These are phyloP conservation scores for Dothistroma septosporum DNA, from an alignment of 2,329 filamentous ascomycete species.

Conservation along the genomic window DNA sequence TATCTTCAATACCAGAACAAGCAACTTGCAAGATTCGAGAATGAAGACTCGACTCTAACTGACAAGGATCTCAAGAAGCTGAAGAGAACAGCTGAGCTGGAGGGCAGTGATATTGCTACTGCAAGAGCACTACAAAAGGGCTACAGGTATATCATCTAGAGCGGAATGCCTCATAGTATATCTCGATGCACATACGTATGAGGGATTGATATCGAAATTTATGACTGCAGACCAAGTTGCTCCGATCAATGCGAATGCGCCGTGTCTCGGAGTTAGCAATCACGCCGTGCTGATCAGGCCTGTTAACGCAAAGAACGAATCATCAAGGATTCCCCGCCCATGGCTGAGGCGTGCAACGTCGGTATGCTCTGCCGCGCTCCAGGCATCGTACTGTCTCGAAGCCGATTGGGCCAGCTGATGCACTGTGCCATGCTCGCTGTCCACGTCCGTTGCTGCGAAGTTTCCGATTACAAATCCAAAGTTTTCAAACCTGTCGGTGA, in stretches of 20 bases:
- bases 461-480: not conserved
- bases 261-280: not conserved
- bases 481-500: not conserved
- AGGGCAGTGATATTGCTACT: slow-evolving; percentile 48
- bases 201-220: not conserved
- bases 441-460: not conserved
- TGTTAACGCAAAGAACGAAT: not conserved
- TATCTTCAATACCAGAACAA: slow-evolving; percentile 45
- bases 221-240: not conserved
- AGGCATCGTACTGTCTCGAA: not conserved
- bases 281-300: not conserved
- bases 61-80: slow-evolving; percentile 47
- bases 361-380: not conserved
- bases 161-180: not conserved
- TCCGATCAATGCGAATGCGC: not conserved
- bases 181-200: not conserved
- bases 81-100: slow-evolving; percentile 49
- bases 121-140: slow-evolving; percentile 53
- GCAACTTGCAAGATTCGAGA: slow-evolving; percentile 49
- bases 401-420: not conserved
- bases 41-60: slow-evolving; percentile 44
- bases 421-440: not conserved
- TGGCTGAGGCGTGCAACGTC: not conserved
- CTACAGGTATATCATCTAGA: slow-evolving; percentile 46
- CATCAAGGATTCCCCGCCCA: not conserved